A percentile compares a stretch with the other conserved stretches of the same genome.
Conservation (phyloP, 2,329 filamentous ascomycete species). For the Geosmithia flava region DNA sequence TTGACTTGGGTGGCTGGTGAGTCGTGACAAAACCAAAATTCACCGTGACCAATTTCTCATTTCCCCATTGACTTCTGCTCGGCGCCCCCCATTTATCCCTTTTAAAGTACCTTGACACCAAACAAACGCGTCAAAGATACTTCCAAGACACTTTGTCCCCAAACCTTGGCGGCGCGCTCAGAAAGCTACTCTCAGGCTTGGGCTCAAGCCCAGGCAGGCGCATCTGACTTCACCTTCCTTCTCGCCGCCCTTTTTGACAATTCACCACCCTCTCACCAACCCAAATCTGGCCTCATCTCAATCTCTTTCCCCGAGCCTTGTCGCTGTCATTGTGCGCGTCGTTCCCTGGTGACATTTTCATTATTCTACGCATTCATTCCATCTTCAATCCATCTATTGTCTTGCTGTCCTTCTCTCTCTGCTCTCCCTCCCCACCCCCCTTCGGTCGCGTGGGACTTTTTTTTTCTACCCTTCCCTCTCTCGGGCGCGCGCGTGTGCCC, state of each 20-base stretch:
- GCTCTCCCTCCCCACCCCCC: background rate
- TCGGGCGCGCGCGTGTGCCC: conserved; percentile 26
- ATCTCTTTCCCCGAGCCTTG: too few relatives aligned
- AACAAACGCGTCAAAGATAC: background rate
- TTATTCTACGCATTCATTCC: background rate
- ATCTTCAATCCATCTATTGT: background rate
- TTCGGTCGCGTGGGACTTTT: background rate
- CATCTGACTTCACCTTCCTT: background rate
- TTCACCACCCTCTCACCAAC: background rate
- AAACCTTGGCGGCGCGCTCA: background rate
- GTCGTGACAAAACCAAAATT: too few relatives aligned
- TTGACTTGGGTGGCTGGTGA: background rate
- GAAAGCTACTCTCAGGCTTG: background rate
- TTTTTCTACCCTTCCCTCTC: background rate
- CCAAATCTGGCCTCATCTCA: background rate
- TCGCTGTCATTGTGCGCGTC: background rate
- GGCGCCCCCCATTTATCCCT: background rate
- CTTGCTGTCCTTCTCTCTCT: background rate
- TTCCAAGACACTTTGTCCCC: background rate
- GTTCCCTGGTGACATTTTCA: background rate
- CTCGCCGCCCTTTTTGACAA: background rate
- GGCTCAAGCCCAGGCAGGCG: background rate
- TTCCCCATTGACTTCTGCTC: background rate
- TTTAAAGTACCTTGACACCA: background rate
- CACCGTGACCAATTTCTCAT: background rate